Percentiles rank a stretch among this genome's conserved stretches.
Conservation (phyloP, 1,284 basidiomycete genomes). For the Inonotus hispidus region DNA sequence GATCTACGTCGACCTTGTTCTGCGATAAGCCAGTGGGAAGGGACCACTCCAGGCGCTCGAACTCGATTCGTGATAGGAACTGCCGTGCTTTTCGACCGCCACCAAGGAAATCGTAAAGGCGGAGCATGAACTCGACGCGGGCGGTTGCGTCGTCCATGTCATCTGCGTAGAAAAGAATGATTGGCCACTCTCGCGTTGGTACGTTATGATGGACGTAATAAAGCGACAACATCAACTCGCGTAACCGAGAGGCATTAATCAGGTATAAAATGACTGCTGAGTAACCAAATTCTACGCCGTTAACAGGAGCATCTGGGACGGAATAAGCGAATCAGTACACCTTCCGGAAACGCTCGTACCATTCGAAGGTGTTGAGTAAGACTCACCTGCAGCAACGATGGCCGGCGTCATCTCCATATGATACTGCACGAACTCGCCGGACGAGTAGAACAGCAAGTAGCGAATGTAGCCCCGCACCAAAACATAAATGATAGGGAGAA, state of each 20-base stretch:
- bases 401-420: neutral
- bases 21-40: neutral
- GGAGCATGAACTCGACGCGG: neutral
- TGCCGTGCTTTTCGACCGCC: neutral
- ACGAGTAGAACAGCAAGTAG: neutral
- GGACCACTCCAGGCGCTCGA: neutral
- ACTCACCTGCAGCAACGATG: neutral
- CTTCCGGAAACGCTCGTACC: neutral
- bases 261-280: slow-evolving; percentile 5
- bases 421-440: neutral
- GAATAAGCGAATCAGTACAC: neutral
- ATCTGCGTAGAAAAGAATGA: slow-evolving; percentile 6
- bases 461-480: neutral
- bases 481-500: neutral
- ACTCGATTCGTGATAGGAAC: slow-evolving; percentile 4
- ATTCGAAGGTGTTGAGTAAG: neutral
- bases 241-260: neutral
- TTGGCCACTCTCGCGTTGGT: neutral
- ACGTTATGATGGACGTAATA: slow-evolving; percentile 2
- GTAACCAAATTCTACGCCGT: neutral
- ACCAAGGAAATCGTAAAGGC: slow-evolving; percentile 7
- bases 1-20: slow-evolving; percentile 4
- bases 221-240: slow-evolving; percentile 1
- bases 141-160: neutral
- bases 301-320: neutral